Base-by-base conservation (phyloP, 345 rosid species). In the Cardamine chenopodiifolia region DNA sequence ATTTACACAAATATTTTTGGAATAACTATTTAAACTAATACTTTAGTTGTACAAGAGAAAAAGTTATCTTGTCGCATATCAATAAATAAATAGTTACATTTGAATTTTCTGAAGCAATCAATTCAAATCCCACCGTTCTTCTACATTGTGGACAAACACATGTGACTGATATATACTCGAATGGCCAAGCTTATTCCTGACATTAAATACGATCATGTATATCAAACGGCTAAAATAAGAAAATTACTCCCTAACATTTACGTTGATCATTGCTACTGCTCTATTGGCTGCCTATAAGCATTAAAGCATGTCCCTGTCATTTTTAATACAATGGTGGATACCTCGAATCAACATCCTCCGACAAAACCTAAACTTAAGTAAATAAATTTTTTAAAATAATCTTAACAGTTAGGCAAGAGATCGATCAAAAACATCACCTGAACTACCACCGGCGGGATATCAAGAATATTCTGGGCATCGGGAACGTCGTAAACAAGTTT, bases 401-500 rank as follows among this genome's bases (percentile, higher is more conserved):
- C 2, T 0, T 54, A 28, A 50, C 50, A 4, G 29, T 6, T 17
- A 26, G 59, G 50, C 44, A 50, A 74, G 19, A 54, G 62, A 35
- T 17, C 4, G 40, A 50, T 50, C 13, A 62, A 61, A 61, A 63
- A 53, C 45, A 44, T 62, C 23, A 90, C 96, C 92, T 92, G 96
- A 77, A 83, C 89, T 22, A 78, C 81, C 39, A 90, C 22, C 52
- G 82, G 94, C 9, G 94, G 98, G 11, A 87, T 90, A 83, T 90
- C 86, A 71, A 92, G 90, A 28, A 90, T 80, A 81, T 84, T 84
- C 32, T 75, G 82, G 5, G 88, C 94, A 58, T 81, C 92, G 23
- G 92, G 88, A 76, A 79, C 78, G 29, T 88, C 86, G 71, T 85
- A 86, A 61, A 92, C 89, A 73, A 92, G 82, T 85, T 88, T 90